Percentiles rank a stretch among this genome's conserved stretches.
These are phyloP conservation scores for Geotrichum candidum DNA, from an alignment of 1,139 yeast species.

Conservation along the genomic window DNA sequence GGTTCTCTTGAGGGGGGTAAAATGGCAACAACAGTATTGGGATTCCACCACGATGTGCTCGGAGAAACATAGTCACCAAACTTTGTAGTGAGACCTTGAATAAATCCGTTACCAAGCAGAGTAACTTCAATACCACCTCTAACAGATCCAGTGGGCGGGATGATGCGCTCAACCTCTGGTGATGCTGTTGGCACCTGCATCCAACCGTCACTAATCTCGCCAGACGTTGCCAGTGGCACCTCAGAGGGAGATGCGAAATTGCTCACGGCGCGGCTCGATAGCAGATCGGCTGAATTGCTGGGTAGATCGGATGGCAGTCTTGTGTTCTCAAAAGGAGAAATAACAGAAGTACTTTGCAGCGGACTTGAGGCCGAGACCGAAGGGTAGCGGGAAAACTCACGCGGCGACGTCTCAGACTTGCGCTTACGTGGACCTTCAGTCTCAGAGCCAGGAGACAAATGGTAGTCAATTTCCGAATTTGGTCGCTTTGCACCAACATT, in stretches of 20 bases:
- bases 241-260: slow-evolving; percentile 10
- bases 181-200: slow-evolving; percentile 15
- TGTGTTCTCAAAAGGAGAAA: background rate
- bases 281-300: background rate
- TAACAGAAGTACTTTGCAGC: background rate
- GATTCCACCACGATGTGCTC: slow-evolving; percentile 91
- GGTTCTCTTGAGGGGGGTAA: slow-evolving; percentile 81
- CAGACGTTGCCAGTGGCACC: slow-evolving; percentile 9
- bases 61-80: slow-evolving; percentile 78
- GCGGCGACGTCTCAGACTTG: slow-evolving; percentile 4
- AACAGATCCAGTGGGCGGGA: slow-evolving; percentile 89
- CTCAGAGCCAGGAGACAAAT: slow-evolving; percentile 8
- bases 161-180: slow-evolving; percentile 70
- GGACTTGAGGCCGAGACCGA: background rate
- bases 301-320: background rate
- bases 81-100: slow-evolving; percentile 70
- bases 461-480: slow-evolving; percentile 12
- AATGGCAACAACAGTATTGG: slow-evolving; percentile 78
- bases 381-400: background rate
- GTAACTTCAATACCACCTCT: slow-evolving; percentile 94
- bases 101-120: slow-evolving; percentile 72
- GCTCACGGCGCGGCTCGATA: slow-evolving; percentile 4
- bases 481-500: slow-evolving; percentile 15
- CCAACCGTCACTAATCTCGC: slow-evolving; percentile 1
- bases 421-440: slow-evolving; percentile 11